These are phyloP conservation scores for Dicorynia guianensis DNA, from an alignment of 306 rosid genomes.

Conservation along the genomic window DNA sequence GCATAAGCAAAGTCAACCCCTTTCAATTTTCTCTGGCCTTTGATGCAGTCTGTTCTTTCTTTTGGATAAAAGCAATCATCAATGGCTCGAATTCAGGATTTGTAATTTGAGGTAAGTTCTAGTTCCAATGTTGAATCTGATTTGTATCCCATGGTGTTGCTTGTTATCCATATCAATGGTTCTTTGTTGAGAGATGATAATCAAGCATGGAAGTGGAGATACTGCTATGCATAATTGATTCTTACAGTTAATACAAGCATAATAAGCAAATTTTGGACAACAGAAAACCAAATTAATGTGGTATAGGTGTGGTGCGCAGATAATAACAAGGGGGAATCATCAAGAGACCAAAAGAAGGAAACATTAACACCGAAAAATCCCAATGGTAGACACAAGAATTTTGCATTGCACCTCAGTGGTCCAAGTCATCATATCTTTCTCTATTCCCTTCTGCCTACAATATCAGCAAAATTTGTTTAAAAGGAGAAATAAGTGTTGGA, in stretches of 20 bases:
- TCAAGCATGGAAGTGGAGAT: background rate
- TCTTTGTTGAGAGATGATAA: background rate
- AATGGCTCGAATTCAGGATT: no score
- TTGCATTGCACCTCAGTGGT: constrained; percentile 46
- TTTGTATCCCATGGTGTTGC: no score
- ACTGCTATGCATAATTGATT: no score
- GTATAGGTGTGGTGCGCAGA: no score
- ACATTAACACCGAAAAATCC: constrained; percentile 29
- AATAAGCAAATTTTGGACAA: background rate
- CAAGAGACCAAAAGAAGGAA: background rate
- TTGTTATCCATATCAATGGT: no score
- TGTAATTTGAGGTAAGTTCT: no score
- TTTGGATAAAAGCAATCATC: no score
- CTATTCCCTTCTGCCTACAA: constrained; percentile 5
- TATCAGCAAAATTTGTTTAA: constrained; percentile 36
- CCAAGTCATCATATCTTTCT: constrained; percentile 50
- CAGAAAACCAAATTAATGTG: no score
- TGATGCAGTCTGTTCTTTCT: no score
- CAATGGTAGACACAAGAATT: constrained; percentile 55
- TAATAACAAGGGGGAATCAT: no score
- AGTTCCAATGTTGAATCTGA: no score
- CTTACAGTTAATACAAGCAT: background rate
- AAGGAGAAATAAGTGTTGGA: constrained; percentile 45
- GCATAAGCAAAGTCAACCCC: background rate
- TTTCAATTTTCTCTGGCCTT: constrained; percentile 5